A percentile compares a stretch with the other conserved stretches of the same genome.
phyloP scores from a whole-genome alignment of 2,329 filamentous ascomycete genomes.

The Chaetomium strumarium region DNA sequence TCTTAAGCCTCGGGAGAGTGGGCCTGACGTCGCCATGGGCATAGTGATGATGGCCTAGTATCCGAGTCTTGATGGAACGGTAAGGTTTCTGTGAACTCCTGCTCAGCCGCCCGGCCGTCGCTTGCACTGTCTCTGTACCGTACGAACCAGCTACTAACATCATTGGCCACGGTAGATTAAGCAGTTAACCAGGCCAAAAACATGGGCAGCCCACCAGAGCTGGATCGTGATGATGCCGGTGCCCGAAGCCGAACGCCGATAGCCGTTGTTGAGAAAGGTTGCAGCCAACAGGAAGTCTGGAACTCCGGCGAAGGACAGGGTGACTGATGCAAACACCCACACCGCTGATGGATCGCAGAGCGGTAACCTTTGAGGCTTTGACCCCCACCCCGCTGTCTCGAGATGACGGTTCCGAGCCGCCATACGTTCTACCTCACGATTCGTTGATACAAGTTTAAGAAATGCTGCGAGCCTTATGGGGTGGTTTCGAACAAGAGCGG shows the following conservation, averaged over 20 bases:
- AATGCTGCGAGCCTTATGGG: too few relatives aligned
- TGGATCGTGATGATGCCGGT: conserved; percentile 22
- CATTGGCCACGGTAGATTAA: too few relatives aligned
- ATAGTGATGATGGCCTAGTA: neutral
- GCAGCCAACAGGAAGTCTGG: conserved; percentile 16
- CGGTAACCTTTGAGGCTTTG: too few relatives aligned
- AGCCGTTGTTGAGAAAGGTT: conserved; percentile 10
- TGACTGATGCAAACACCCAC: conserved; percentile 21
- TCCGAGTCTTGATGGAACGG: neutral
- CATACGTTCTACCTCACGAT: neutral
- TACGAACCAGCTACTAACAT: too few relatives aligned
- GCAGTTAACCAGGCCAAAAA: conserved; percentile 7
- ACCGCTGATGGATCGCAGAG: neutral
- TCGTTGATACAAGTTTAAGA: neutral
- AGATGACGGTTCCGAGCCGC: neutral
- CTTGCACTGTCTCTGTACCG: too few relatives aligned
- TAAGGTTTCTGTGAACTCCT: too few relatives aligned
- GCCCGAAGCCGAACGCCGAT: conserved; percentile 21
- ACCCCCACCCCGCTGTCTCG: too few relatives aligned
- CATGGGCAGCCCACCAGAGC: conserved; percentile 9
- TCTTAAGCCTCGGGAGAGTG: neutral
- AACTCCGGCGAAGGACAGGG: conserved; percentile 19
- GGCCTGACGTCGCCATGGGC: neutral
- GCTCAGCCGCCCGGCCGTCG: too few relatives aligned
- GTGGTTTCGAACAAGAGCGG: neutral